Evolutionary conservation across 176 grass and related monocot genomes (phyloP), one percentile per base, ranked within the genome.

Genomic region (Puya raimondii): DNA sequence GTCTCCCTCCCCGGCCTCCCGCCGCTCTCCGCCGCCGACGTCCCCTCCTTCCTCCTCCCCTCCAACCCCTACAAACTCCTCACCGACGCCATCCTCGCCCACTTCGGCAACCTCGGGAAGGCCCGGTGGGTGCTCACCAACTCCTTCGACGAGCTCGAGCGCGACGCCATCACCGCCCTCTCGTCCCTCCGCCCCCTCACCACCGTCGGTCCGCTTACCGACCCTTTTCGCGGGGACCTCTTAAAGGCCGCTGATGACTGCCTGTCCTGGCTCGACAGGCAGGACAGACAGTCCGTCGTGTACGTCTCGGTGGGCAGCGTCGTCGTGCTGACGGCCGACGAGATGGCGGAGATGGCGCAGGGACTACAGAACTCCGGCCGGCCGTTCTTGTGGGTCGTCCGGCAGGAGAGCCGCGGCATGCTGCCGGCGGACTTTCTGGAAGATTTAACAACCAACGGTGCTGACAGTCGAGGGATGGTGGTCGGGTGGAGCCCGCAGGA

Each of bases 401-500:
- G 91, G 17, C 12, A 72, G 20, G 88, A 96, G 64, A 29, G 12
- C 52, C 72, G 23, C 0, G 53, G 48, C 47, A 25, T 79, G 23
- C 70, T 96, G 2, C 88, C 91, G 0, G 73, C 72, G 47, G 82
- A 84, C 11, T 88, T 84, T 83, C 9, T 79, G 0, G 85, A 80
- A 33, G 65, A 51, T 70, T 18, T 61, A 1, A 21, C 16, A 9
- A 20, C 1, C 8, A 20, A 21, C 0, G 16, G 16, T 21, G 64
- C 49, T 17, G 75, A 52, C 14, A 82, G 49, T n/a, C 63, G 73
- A 27, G 87, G 91, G 3, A 27, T 78, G 73, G 77, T 96, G 47
- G 85, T 96, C 53, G 77, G 71, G 48, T 96, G 91, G 91, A 88
- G 88, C 75, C 85, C 91, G 13, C 88, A 96, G 80, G 88, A 88